Evolutionary conservation across 257 asterid species (phyloP), one percentile per base, ranked within the genome.

Genomic region (Rhazya stricta): DNA sequence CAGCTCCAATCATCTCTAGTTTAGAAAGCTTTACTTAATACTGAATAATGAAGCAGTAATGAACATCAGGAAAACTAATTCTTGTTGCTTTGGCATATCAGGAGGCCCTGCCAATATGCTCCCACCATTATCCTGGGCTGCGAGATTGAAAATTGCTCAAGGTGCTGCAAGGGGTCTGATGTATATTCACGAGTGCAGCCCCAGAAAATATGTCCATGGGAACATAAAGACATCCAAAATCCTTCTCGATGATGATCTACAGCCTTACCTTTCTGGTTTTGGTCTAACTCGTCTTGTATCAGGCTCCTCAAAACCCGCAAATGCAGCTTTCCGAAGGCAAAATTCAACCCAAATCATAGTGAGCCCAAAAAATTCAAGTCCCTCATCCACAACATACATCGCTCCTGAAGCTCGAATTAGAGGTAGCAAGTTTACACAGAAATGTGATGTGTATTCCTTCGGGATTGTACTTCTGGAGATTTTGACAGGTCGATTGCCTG

Each of bases 151-250:
- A 78, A 91, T 95, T 18, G 83, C 84, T 41, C 97, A 88, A 83
- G 98, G 89, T 76, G 73, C 86, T 0, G 98, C 98, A 16, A 80
- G 87, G 58, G 91, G 87, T 67, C 80, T 95, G 10, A 69, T 74
- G 79, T 90, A 92, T 89, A 95, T 95, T 50, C 99, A 95, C 23
- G 99, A 95, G 60, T 89, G 95, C 88, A 84, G 88, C 81, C 96
- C 96, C 6, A 82, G 81, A 76, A 92, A 91, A 69, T 84, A 86
- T 66, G 74, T 86, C 81, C 98, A 95, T 10, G 98, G 99, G 54
- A 87, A 80, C 84, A 81, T 95, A 65, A 95, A 84, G 76, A 84
- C 99, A 1, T 91, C 98, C 0, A 92, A 95, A 75, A 77, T 95
- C 86, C 93, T 95, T 74, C 96, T 95, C 3, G 93, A 92, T 37